Base-by-base conservation (phyloP, 805 yeast genomes). In the Sugiyamaella qingdaonensis region DNA sequence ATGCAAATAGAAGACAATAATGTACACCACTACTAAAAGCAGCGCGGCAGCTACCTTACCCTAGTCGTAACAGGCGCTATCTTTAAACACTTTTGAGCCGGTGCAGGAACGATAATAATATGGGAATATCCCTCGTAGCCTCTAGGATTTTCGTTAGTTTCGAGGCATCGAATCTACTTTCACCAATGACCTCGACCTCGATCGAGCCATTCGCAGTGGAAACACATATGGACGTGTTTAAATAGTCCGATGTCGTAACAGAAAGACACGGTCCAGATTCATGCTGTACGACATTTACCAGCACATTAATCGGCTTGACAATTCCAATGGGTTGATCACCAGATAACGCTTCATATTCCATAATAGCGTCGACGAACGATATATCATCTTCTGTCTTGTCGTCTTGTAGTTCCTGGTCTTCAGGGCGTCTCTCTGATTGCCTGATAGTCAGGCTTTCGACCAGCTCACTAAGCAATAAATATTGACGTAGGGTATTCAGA, bases 281-380 rank as follows among this genome's bases (percentile, higher is more conserved):
- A 39, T 13, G 13, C 27, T 29, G 14, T n/a, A 34, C 18, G 34
- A 36, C 45, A 21, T 48, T 48, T 11, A 39, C 34, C 14, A 37
- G 31, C 10, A 11, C 36, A 48, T 13, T n/a, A 5, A 48, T 31
- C 37, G 44, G 24, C 27, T 41, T 19, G 43, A 46, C 13, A 13
- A 31, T 16, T 9, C 41, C 46, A 7, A 32, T 16, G 8, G 46
- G 21, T 27, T 39, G 19, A n/a, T 45, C 33, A 14, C 24, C 39
- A 16, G 37, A 31, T 16, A 45, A 9, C 19, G 34, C 14, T 8
- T 55, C 61, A 19, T 45, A 53, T 46, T 57, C 58, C 49, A 47
- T 44, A 18, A 58, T 52, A 5, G 58, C 61, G 43, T 58, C 61
- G 10, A 58, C 59, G 44, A 58, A 52, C n/a, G 58, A 52, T 5